phyloP scores from a whole-genome alignment of 192 early-diverging fungal species.

The Haplosporangium gracile region DNA sequence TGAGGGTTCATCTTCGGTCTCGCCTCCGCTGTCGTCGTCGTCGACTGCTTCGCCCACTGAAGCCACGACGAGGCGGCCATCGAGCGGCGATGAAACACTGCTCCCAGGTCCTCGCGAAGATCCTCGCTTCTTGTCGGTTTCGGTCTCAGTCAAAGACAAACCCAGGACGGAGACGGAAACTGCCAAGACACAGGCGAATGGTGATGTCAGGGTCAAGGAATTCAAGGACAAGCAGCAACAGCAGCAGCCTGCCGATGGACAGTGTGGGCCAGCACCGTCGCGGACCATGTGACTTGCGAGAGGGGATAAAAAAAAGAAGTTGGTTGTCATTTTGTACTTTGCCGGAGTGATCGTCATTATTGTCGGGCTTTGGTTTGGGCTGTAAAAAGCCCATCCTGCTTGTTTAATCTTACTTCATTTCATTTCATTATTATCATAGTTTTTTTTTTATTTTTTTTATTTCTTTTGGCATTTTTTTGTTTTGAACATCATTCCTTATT shows the following conservation, averaged over 20 bases:
- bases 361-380: not conserved
- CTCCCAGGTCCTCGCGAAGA: not conserved
- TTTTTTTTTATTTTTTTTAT: not conserved
- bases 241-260: not conserved
- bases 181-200: not conserved
- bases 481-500: not conserved
- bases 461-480: not conserved
- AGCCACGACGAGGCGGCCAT: not conserved
- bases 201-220: not conserved
- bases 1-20: slow-evolving; percentile 27
- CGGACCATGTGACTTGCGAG: not conserved
- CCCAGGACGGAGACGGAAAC: not conserved
- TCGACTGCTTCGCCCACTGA: slow-evolving; percentile 18
- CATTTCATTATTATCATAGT: not conserved
- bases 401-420: not conserved
- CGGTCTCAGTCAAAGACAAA: not conserved
- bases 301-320: not conserved
- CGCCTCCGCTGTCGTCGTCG: slow-evolving; percentile 28
- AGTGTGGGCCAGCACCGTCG: not conserved
- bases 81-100: not conserved
- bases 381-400: not conserved
- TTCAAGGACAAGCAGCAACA: not conserved
- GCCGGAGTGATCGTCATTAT: not conserved
- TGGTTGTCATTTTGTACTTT: not conserved
- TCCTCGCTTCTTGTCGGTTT: not conserved